These are phyloP conservation scores for Claviceps fusiformis DNA, from an alignment of 2,329 filamentous ascomycete genomes.

Conservation along the genomic window DNA sequence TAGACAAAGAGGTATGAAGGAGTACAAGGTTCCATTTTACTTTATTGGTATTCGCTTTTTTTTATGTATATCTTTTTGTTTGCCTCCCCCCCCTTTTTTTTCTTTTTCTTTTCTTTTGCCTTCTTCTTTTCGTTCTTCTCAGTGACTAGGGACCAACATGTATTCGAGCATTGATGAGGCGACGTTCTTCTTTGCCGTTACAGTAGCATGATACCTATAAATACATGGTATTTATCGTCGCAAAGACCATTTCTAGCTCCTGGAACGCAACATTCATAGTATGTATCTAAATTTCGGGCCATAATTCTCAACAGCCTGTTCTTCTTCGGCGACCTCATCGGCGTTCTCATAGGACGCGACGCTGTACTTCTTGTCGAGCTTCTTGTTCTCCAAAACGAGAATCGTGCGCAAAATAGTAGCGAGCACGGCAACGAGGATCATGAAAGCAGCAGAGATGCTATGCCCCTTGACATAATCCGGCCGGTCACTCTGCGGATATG, in stretches of 20 bases:
- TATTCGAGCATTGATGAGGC: too few species aligned
- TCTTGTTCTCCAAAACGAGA: constrained; percentile 6
- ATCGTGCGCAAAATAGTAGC: constrained; percentile 2
- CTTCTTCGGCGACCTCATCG: neutral
- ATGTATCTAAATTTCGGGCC: constrained; percentile 6
- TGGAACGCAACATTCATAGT: neutral
- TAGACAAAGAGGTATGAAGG: neutral
- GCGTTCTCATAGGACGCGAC: neutral
- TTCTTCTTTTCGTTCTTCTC: too few species aligned
- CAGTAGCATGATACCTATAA: too few species aligned
- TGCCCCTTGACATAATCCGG: constrained; percentile 4
- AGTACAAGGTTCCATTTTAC: neutral
- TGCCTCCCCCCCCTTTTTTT: too few species aligned
- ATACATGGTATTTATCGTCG: neutral
- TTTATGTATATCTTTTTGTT: too few species aligned
- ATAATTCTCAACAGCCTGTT: constrained; percentile 4
- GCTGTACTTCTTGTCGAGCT: constrained; percentile 1
- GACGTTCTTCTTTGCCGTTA: too few species aligned
- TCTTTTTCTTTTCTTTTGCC: too few species aligned
- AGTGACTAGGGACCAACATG: too few species aligned
- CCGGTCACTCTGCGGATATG: constrained; percentile 3
- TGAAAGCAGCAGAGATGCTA: constrained; percentile 4
- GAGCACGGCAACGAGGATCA: constrained; percentile 8
- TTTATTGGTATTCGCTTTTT: too few species aligned
- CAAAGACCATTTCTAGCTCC: neutral